phyloP scores from a whole-genome alignment of 345 rosid genomes.

The Lepidium didymum region DNA sequence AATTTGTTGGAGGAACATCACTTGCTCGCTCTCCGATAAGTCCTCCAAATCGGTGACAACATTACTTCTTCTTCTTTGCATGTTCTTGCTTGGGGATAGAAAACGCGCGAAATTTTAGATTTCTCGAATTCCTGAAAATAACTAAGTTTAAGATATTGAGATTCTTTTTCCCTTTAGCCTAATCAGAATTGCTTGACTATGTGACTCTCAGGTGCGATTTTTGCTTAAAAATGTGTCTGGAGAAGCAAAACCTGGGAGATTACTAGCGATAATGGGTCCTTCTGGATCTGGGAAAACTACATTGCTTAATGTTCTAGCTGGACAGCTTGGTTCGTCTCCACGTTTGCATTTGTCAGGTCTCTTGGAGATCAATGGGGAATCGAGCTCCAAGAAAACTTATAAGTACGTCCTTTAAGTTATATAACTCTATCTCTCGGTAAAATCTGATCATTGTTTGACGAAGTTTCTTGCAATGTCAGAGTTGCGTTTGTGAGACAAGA shows the following conservation, averaged over 20 bases:
- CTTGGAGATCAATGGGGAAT: slow-evolving; percentile 77
- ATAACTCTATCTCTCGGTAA: neutral
- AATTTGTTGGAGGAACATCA: slow-evolving; percentile 76
- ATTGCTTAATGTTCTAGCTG: slow-evolving; percentile 81
- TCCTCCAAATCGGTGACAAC: slow-evolving; percentile 60
- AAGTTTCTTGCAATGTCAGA: slow-evolving; percentile 37
- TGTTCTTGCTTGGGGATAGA: neutral
- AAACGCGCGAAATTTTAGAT: neutral
- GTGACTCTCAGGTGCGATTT: slow-evolving; percentile 58
- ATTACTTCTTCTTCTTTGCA: neutral
- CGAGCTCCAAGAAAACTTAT: slow-evolving; percentile 52
- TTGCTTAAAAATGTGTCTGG: slow-evolving; percentile 78
- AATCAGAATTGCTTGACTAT: slow-evolving; percentile 1
- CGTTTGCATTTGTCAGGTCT: slow-evolving; percentile 80
- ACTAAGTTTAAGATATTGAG: neutral
- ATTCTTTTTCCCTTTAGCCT: neutral
- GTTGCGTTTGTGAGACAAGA: slow-evolving; percentile 91
- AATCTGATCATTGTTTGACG: slow-evolving; percentile 7
- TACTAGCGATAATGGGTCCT: slow-evolving; percentile 94
- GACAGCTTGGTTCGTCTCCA: slow-evolving; percentile 64
- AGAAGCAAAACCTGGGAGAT: slow-evolving; percentile 90
- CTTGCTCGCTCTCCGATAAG: slow-evolving; percentile 79
- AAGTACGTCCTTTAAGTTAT: slow-evolving; percentile 38
- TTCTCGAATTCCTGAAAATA: neutral
- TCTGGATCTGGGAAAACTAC: slow-evolving; percentile 99